Percentiles rank a stretch among this genome's conserved stretches.
phyloP scores from a whole-genome alignment of 2,329 filamentous ascomycete species.

The Pyrenophora teres region DNA sequence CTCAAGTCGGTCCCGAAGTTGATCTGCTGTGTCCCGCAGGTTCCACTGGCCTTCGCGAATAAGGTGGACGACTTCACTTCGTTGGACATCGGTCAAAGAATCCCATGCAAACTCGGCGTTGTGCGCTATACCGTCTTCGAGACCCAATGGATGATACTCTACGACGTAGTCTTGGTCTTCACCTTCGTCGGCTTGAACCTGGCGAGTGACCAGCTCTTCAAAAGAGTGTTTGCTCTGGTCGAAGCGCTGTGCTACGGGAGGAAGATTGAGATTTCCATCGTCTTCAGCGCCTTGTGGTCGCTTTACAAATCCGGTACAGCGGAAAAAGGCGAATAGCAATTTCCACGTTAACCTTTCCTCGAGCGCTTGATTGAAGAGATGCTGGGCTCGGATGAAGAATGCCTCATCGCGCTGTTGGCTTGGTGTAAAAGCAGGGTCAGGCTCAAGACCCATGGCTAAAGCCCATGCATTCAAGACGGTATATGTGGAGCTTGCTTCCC shows the following conservation, averaged over 20 bases:
- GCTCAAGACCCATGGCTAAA: slow-evolving; percentile 21
- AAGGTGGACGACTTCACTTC: background rate
- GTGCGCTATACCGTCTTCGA: background rate
- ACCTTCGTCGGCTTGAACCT: background rate
- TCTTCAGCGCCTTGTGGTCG: background rate
- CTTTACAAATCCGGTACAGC: slow-evolving; percentile 9
- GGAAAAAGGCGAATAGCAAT: slow-evolving; percentile 15
- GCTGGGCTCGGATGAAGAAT: slow-evolving; percentile 10
- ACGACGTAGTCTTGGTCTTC: background rate
- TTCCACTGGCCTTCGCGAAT: background rate
- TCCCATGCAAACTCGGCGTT: background rate
- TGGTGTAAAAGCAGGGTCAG: slow-evolving; percentile 8
- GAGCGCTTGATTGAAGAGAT: slow-evolving; percentile 10
- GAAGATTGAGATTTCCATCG: background rate
- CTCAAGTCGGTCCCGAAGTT: background rate
- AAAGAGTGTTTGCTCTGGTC: slow-evolving; percentile 2
- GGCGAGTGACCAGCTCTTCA: background rate
- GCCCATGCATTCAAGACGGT: slow-evolving; percentile 26
- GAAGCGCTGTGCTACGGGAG: slow-evolving; percentile 7
- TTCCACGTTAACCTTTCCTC: slow-evolving; percentile 15
- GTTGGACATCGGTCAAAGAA: background rate
- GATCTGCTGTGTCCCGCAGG: background rate
- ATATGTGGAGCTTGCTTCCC: slow-evolving; percentile 1
- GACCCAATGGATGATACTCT: background rate
- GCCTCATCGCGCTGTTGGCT: background rate